These are phyloP conservation scores for Yarrowia divulgata DNA, from an alignment of 805 yeast species.

Conservation along the genomic window DNA sequence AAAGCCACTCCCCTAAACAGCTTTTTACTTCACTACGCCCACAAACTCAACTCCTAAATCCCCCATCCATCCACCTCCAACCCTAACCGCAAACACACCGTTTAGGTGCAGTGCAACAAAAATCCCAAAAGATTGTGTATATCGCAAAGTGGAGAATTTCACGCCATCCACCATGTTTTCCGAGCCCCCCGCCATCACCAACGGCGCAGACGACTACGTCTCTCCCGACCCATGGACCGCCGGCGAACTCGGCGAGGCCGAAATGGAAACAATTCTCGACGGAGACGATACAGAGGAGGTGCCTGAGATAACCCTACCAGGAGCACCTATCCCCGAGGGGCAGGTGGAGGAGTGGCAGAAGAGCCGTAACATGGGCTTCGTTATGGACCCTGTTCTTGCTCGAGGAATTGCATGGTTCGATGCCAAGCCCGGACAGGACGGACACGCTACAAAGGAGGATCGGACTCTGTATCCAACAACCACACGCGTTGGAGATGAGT, in stretches of 20 bases:
- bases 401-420: constrained; percentile 32
- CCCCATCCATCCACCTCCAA: background rate
- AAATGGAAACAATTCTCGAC: constrained; percentile 27
- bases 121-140: constrained; percentile 22
- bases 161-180: constrained; percentile 9
- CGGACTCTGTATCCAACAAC: constrained; percentile 18
- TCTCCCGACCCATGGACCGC: background rate
- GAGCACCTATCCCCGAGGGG: constrained; percentile 29
- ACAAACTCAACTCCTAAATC: background rate
- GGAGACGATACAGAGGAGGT: constrained; percentile 7
- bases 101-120: constrained; percentile 25
- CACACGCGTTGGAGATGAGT: constrained; percentile 18
- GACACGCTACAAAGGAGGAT: constrained; percentile 19
- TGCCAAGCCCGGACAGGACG: constrained; percentile 1
- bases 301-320: constrained; percentile 10
- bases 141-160: constrained; percentile 9
- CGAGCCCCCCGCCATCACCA: constrained; percentile 1
- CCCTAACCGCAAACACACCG: constrained; percentile 22
- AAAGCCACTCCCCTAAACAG: too few relatives aligned
- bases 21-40: too few relatives aligned
- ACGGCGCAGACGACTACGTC: constrained; percentile 4
- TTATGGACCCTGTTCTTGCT: constrained; percentile 23
- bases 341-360: constrained; percentile 17
- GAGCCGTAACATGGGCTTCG: constrained; percentile 19
- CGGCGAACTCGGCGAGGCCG: background rate